Evolutionary conservation across 2,329 filamentous ascomycete species (phyloP).

Genomic region (Byssothecium circinans): DNA sequence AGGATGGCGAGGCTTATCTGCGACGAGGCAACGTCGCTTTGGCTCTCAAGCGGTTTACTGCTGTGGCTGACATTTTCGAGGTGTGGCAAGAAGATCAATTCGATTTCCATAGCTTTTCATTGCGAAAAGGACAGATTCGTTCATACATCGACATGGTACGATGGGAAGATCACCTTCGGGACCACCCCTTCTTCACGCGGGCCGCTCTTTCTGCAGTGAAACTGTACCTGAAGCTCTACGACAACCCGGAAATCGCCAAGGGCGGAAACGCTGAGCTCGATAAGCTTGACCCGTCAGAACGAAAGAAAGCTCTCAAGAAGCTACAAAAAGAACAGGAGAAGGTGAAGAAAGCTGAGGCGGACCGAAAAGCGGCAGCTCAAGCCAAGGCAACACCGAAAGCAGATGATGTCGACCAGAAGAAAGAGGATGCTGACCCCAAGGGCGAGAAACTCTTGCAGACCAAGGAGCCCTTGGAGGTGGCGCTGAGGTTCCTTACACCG

Average conservation of each 20-base stretch:
- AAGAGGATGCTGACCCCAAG: slow-evolving; percentile 86
- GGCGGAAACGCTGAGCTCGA: slow-evolving; percentile 62
- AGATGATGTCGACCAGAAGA: slow-evolving; percentile 69
- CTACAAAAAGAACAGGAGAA: slow-evolving; percentile 74
- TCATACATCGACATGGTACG: slow-evolving; percentile 95
- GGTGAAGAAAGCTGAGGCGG: slow-evolving; percentile 75
- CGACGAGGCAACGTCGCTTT: slow-evolving; percentile 80
- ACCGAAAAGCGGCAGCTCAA: slow-evolving; percentile 77
- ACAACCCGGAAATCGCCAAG: slow-evolving; percentile 69
- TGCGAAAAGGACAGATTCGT: slow-evolving; percentile 94
- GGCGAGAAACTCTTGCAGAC: slow-evolving; percentile 81
- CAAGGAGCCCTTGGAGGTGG: slow-evolving; percentile 78
- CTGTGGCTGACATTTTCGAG: slow-evolving; percentile 90
- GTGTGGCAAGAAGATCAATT: slow-evolving; percentile 98
- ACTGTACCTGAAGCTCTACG: slow-evolving; percentile 77
- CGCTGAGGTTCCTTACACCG: slow-evolving; percentile 81
- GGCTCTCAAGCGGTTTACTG: slow-evolving; percentile 88
- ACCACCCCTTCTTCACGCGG: slow-evolving; percentile 89
- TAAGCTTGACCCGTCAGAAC: slow-evolving; percentile 61
- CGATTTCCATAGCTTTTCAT: slow-evolving; percentile 95
- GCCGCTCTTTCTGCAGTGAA: slow-evolving; percentile 80
- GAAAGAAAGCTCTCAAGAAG: slow-evolving; percentile 88
- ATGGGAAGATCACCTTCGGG: slow-evolving; percentile 89
- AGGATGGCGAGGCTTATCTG: slow-evolving; percentile 88
- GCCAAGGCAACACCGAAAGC: slow-evolving; percentile 60